A percentile compares a stretch with the other conserved stretches of the same genome.
phyloP scores from a whole-genome alignment of 495 filamentous ascomycete species.

The Articulospora tetracladia region DNA sequence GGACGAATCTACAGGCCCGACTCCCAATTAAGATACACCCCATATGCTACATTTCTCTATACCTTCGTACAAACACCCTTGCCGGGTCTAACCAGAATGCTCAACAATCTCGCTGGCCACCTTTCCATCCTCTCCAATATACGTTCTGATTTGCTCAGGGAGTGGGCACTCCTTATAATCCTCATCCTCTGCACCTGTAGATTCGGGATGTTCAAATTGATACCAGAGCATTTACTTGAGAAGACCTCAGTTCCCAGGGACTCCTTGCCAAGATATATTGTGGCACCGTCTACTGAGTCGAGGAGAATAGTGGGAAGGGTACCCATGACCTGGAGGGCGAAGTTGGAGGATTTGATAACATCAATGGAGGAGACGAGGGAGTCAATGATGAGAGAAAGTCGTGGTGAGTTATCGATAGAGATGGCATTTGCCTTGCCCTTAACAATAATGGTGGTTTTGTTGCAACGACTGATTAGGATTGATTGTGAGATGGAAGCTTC shows the following conservation, averaged over 20 bases:
- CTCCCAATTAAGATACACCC: conserved; percentile 2
- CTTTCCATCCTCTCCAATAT: conserved; percentile 56
- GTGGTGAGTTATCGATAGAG: conserved; percentile 82
- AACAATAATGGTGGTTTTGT: conserved; percentile 83
- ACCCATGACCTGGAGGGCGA: conserved; percentile 85
- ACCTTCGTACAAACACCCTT: neutral
- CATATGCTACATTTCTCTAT: conserved; percentile 15
- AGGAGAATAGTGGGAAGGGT: conserved; percentile 80
- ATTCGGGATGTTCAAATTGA: conserved; percentile 80
- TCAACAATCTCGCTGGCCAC: conserved; percentile 86
- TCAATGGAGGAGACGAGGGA: conserved; percentile 87
- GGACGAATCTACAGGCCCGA: neutral
- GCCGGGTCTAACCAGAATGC: conserved; percentile 56
- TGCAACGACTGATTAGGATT: conserved; percentile 87
- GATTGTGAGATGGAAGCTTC: conserved; percentile 79
- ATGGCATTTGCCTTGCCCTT: conserved; percentile 93
- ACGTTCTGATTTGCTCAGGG: conserved; percentile 86
- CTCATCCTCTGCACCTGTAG: conserved; percentile 46
- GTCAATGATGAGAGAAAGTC: conserved; percentile 83
- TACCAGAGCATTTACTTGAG: conserved; percentile 73
- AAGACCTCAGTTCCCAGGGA: conserved; percentile 77
- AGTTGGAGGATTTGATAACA: conserved; percentile 88
- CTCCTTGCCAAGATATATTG: conserved; percentile 77
- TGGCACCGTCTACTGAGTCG: conserved; percentile 90
- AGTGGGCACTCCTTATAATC: conserved; percentile 84